Percentiles rank a stretch among this genome's conserved stretches.
Conservation (phyloP, 73 alveolate genomes). For the Effrenium voratum region DNA sequence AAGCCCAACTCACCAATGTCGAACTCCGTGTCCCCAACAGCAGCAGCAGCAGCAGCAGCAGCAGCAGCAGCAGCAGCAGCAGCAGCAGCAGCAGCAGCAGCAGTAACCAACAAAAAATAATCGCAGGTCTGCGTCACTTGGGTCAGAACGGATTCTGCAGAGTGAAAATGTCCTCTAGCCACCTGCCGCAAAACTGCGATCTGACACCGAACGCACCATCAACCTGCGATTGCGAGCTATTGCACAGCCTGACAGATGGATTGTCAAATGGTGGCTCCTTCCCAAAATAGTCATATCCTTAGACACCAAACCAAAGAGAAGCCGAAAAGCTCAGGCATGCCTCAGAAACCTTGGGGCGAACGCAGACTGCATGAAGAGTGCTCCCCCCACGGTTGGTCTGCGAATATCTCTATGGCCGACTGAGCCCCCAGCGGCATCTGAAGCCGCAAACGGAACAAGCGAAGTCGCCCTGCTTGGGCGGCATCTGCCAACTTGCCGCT, state of each 20-base stretch:
- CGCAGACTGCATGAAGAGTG: no score
- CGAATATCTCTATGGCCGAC: neutral
- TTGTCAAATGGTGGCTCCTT: conserved; percentile 70
- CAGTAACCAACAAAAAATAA: no score
- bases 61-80: no score
- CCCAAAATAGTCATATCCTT: conserved; percentile 78
- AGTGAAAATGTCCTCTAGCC: conserved; percentile 81
- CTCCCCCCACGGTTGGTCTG: no score
- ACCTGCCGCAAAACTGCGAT: neutral
- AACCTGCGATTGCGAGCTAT: neutral
- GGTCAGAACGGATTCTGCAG: conserved; percentile 61
- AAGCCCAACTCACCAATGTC: neutral
- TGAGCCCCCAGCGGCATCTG: conserved; percentile 52
- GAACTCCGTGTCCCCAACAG: neutral
- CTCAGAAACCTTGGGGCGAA: neutral
- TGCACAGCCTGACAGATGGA: conserved; percentile 10
- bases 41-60: neutral
- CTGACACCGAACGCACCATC: neutral
- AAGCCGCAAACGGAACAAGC: conserved; percentile 63
- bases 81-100: no score
- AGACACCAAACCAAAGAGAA: neutral
- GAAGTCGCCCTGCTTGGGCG: conserved; percentile 85
- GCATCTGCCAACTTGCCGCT: conserved; percentile 3
- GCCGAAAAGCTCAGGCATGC: neutral
- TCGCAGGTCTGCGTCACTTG: no score